Conservation (phyloP, 352 stramenopile species). For the Phytophthora palmivora region DNA sequence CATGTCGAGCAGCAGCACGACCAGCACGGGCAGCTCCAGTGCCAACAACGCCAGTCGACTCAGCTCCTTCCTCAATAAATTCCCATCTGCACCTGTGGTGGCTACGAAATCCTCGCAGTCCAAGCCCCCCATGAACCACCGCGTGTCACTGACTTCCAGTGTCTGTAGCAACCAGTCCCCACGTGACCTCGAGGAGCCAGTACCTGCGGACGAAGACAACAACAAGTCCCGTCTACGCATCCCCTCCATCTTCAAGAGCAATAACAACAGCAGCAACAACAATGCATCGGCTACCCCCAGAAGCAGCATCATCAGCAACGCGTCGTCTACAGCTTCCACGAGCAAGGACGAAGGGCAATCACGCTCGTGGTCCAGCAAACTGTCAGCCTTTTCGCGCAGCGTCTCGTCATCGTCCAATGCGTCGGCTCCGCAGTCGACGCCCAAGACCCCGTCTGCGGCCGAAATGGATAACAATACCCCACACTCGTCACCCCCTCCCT, state of each 20-base stretch:
- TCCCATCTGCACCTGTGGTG: constrained; percentile 46
- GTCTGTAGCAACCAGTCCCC: constrained; percentile 42
- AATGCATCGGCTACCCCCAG: constrained; percentile 20
- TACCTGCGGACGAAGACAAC: constrained; percentile 30
- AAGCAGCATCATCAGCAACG: constrained; percentile 47
- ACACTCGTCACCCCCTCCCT: constrained; percentile 34
- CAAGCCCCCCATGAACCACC: constrained; percentile 31
- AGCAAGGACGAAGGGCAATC: constrained; percentile 41
- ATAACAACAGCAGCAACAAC: constrained; percentile 15
- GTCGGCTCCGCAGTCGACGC: constrained; percentile 31
- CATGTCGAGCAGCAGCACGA: constrained; percentile 29
- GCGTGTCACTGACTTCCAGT: constrained; percentile 41
- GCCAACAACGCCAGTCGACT: constrained; percentile 56
- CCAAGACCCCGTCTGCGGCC: constrained; percentile 28
- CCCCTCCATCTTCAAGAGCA: constrained; percentile 63
- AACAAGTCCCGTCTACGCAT: constrained; percentile 56
- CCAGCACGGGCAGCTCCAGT: constrained; percentile 26
- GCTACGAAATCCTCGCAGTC: constrained; percentile 30
- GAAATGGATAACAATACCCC: constrained; percentile 28
- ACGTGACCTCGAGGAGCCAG: constrained; percentile 33
- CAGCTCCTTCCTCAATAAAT: constrained; percentile 74
- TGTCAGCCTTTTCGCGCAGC: constrained; percentile 63
- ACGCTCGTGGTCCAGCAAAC: constrained; percentile 70
- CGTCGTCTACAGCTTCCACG: constrained; percentile 35
- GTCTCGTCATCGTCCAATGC: constrained; percentile 47